Conservation (phyloP, 306 rosid genomes). For the Aeschynomene evenia region DNA sequence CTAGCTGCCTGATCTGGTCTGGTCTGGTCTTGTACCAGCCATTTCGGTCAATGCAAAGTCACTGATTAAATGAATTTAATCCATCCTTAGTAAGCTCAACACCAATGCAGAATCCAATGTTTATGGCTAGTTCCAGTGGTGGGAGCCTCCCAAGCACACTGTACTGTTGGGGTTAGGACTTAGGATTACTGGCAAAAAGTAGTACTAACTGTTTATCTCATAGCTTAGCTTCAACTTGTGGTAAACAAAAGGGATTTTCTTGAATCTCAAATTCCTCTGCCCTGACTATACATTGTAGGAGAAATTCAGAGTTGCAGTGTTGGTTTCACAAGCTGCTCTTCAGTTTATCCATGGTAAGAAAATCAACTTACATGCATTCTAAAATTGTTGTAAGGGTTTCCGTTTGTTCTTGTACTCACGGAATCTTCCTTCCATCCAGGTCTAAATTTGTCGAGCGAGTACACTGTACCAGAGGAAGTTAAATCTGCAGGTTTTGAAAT, state of each 20-base stretch:
- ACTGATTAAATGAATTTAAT: neutral
- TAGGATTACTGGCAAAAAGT: neutral
- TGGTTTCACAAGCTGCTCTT: slow-evolving; percentile 99
- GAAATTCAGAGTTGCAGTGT: slow-evolving; percentile 96
- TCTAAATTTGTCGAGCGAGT: slow-evolving; percentile 63
- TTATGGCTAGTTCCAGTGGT: slow-evolving; percentile 3
- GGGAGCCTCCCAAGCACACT: neutral
- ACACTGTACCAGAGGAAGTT: slow-evolving; percentile 79
- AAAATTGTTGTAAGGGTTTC: neutral
- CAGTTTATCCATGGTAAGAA: slow-evolving; percentile 88
- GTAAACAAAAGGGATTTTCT: neutral
- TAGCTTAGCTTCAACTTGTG: slow-evolving; percentile 16
- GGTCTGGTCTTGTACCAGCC: neutral
- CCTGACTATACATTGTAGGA: slow-evolving; percentile 54
- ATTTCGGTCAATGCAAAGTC: neutral
- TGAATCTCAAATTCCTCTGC: neutral
- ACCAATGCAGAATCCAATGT: neutral
- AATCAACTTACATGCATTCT: slow-evolving; percentile 13
- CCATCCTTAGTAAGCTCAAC: neutral
- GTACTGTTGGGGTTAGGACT: neutral
- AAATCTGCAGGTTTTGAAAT: slow-evolving; percentile 80
- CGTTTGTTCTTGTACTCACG: neutral
- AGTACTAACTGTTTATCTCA: neutral
- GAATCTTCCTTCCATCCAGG: slow-evolving; percentile 48
- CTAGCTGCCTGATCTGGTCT: neutral